phyloP scores from a whole-genome alignment of 2,329 filamentous ascomycete species.

The Orbilia ellipsospora region DNA sequence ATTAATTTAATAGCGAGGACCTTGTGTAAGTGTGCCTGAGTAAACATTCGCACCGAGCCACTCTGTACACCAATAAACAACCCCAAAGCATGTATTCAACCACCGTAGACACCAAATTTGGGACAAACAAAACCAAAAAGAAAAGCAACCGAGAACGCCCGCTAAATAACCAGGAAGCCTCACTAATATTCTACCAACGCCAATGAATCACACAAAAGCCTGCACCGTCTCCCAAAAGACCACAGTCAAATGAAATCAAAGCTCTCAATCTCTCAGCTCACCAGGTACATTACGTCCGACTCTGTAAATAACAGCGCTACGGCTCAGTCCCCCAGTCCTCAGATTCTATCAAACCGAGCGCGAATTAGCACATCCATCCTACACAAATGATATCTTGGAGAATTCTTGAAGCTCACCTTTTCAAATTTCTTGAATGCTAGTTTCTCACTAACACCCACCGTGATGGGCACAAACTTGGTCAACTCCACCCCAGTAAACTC shows the following conservation, averaged over 20 bases:
- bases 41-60: too few relatives aligned
- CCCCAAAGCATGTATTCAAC: too few relatives aligned
- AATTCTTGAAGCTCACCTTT: constrained; percentile 16
- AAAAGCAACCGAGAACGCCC: neutral
- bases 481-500: constrained; percentile 30
- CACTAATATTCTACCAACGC: neutral
- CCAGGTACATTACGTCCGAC: constrained; percentile 35
- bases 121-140: too few relatives aligned
- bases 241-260: neutral
- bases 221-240: neutral
- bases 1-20: too few relatives aligned
- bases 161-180: neutral
- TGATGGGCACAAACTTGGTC: constrained; percentile 26
- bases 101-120: too few relatives aligned
- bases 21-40: too few relatives aligned
- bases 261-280: constrained; percentile 24
- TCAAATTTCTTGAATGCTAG: constrained; percentile 29
- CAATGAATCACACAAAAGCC: neutral
- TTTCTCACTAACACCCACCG: constrained; percentile 9
- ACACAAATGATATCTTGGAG: neutral
- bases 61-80: too few relatives aligned
- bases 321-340: constrained; percentile 32
- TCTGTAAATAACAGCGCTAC: constrained; percentile 31
- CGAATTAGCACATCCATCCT: constrained; percentile 8
- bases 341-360: constrained; percentile 10